Base-by-base conservation (phyloP, 306 rosid species). In the Purshia tridentata region DNA sequence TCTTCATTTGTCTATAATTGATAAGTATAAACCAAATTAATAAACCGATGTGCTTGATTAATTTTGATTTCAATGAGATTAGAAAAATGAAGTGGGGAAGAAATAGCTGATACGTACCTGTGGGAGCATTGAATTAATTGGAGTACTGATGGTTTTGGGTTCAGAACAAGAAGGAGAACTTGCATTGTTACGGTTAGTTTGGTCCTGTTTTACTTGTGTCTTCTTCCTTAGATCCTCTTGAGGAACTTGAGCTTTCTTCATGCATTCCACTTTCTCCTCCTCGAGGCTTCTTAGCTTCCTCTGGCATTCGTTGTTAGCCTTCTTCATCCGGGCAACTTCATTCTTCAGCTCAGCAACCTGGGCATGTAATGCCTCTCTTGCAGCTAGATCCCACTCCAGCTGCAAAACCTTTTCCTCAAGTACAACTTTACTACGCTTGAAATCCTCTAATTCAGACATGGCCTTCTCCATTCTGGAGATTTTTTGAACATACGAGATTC, bases 401-500 rank as follows among this genome's bases (percentile, higher is more conserved):
- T 82, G 84, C 76, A 72, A 42, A 80, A 89, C 74, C 74, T 74
- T 87, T 78, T 89, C 90, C 71, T 90, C 86, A 7, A 87, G 76
- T 35, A 75, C 75, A 39, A 50, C 81, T 79, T 72, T 78, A 55
- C 76, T 52, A 5, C 49, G 71, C 63, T 69, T 81, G 72, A 63
- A 83, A 62, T 81, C 85, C 75, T 82, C 82, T 58, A 85, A 69
- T 64, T 83, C 82, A 29, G 81, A 69, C 37, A 69, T 58, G 46
- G 76, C 67, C 52, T 81, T 79, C 73, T 85, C 81, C 58, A 58
- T 69, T 35, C 10, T 63, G 61, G 82, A 83, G 62, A 84, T 62
- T 78, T 67, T 80, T 69, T 60, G 70, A 74, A 75, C 74, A 74
- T 56, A 58, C 9, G 67, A 81, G 42, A 46, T 70, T 74, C 80